These are phyloP conservation scores for Carex littledalei DNA, from an alignment of 176 grass and related monocot species.

Conservation along the genomic window DNA sequence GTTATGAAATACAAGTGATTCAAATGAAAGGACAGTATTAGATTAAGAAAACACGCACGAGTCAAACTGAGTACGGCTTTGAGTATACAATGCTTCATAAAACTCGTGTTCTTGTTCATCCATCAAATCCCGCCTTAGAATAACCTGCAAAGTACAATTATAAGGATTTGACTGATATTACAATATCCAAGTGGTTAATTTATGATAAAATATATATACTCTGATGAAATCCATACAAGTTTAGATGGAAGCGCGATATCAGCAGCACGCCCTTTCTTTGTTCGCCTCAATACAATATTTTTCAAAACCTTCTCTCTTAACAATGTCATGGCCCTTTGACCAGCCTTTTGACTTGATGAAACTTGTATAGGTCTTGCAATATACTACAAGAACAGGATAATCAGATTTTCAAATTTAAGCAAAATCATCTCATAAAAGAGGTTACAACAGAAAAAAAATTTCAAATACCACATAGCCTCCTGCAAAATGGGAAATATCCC, in stretches of 20 bases:
- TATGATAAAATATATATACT: not conserved
- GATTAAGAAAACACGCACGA: slow-evolving; percentile 49
- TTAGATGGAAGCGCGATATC: slow-evolving; percentile 90
- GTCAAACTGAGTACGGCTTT: slow-evolving; percentile 85
- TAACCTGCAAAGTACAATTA: slow-evolving; percentile 45
- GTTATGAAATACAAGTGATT: not conserved
- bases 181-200: not conserved
- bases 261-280: slow-evolving; percentile 82
- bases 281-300: slow-evolving; percentile 80
- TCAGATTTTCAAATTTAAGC: not conserved
- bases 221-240: slow-evolving; percentile 42
- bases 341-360: slow-evolving; percentile 21
- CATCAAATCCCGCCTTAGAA: slow-evolving; percentile 67
- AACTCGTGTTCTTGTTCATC: slow-evolving; percentile 86
- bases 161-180: not conserved
- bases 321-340: slow-evolving; percentile 61
- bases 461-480: not conserved
- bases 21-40: not conserved
- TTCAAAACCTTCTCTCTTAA: slow-evolving; percentile 83
- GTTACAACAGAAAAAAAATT: not conserved
- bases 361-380: slow-evolving; percentile 64
- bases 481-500: not conserved
- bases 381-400: slow-evolving; percentile 38
- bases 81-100: slow-evolving; percentile 96
- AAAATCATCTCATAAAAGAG: not conserved